Conservation (phyloP, 2,329 filamentous ascomycete genomes). For the Corniculantispora saksenae region DNA sequence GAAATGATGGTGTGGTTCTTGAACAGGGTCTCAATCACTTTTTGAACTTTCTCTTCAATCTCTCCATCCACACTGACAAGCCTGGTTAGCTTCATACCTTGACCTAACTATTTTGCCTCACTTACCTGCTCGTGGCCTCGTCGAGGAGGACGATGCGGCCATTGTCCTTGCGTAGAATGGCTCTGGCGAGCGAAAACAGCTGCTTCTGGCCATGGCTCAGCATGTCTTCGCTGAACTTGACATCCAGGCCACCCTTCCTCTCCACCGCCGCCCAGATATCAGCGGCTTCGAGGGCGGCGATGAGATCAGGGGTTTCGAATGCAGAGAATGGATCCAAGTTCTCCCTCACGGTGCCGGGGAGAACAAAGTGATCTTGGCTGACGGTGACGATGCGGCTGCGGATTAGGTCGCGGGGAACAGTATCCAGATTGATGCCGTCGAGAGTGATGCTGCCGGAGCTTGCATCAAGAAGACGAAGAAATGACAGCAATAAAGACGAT, state of each 20-base stretch:
- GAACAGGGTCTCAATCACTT: conserved; percentile 34
- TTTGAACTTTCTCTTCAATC: conserved; percentile 35
- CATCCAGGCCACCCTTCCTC: conserved; percentile 39
- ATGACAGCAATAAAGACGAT: conserved; percentile 47
- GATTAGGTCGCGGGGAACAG: conserved; percentile 43
- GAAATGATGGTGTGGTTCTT: conserved; percentile 53
- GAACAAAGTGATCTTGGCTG: conserved; percentile 51
- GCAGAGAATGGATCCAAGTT: conserved; percentile 46
- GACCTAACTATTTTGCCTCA: neutral
- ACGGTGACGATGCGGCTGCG: conserved; percentile 47
- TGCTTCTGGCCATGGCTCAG: conserved; percentile 51
- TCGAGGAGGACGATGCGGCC: conserved; percentile 47
- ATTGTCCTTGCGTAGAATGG: conserved; percentile 41
- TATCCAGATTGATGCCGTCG: conserved; percentile 44
- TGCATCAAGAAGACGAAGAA: conserved; percentile 51
- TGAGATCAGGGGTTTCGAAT: conserved; percentile 38
- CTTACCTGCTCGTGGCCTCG: conserved; percentile 40
- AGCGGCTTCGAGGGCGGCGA: conserved; percentile 43
- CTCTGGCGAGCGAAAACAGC: conserved; percentile 51
- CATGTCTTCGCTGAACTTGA: conserved; percentile 33
- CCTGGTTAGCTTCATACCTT: neutral
- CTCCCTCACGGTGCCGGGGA: conserved; percentile 47
- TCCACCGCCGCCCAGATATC: conserved; percentile 44
- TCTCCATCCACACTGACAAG: conserved; percentile 33
- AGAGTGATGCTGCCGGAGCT: conserved; percentile 40